phyloP scores from a whole-genome alignment of 2,329 filamentous ascomycete genomes.

The Cytospora leucostoma region DNA sequence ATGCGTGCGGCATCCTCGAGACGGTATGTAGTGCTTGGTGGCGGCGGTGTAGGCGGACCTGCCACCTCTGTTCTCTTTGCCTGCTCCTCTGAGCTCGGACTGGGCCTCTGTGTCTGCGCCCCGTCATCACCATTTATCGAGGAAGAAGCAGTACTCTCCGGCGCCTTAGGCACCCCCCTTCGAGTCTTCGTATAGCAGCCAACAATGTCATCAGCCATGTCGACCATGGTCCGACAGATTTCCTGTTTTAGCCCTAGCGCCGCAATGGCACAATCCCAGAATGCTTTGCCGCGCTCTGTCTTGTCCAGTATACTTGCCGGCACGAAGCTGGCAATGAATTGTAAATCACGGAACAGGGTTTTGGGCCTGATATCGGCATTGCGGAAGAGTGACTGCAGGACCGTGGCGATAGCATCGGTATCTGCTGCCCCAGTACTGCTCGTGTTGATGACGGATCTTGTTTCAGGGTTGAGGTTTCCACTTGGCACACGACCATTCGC shows the following conservation, averaged over 20 bases:
- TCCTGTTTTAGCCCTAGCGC: slow-evolving; percentile 88
- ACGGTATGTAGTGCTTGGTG: slow-evolving; percentile 62
- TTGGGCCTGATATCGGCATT: slow-evolving; percentile 71
- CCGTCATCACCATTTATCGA: slow-evolving; percentile 33
- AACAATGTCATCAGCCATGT: slow-evolving; percentile 58
- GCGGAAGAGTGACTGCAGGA: slow-evolving; percentile 67
- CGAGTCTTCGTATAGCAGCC: slow-evolving; percentile 66
- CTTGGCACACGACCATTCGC: slow-evolving; percentile 28
- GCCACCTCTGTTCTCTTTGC: slow-evolving; percentile 35
- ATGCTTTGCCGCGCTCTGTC: slow-evolving; percentile 71
- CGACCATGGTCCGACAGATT: slow-evolving; percentile 76
- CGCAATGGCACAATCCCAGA: slow-evolving; percentile 86
- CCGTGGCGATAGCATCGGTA: slow-evolving; percentile 65
- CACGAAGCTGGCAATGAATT: slow-evolving; percentile 71
- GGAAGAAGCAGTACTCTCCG: slow-evolving; percentile 32
- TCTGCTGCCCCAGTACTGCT: slow-evolving; percentile 47
- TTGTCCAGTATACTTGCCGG: slow-evolving; percentile 61
- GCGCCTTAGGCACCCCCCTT: slow-evolving; percentile 39
- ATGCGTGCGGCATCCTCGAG: slow-evolving; percentile 83
- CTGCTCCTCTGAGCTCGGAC: slow-evolving; percentile 25
- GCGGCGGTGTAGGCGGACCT: slow-evolving; percentile 46
- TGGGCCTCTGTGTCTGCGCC: slow-evolving; percentile 27
- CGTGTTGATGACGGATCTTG: slow-evolving; percentile 49
- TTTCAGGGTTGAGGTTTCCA: slow-evolving; percentile 42
- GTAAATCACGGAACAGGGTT: slow-evolving; percentile 78